Evolutionary conservation across 495 filamentous ascomycete species (phyloP), one percentile per base, ranked within the genome.

Genomic region (Aspergillus cristatus): DNA sequence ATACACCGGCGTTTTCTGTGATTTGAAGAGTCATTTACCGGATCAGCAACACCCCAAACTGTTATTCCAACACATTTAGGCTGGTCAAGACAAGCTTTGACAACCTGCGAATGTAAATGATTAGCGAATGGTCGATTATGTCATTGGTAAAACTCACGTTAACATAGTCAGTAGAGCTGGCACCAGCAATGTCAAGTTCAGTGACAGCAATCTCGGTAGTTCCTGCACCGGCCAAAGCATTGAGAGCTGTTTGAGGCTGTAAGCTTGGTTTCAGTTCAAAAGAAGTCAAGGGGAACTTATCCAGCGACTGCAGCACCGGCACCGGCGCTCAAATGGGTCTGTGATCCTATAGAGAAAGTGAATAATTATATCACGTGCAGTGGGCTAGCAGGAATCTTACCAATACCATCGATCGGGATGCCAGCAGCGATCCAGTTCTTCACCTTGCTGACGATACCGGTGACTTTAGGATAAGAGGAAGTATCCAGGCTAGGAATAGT

Each of bases 321-420:
- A 32, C 35, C 34, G 18, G 35, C 42, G 25, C 47, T 60, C 32
- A 84, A 48, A 50, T 86, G 81, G 31, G 67, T 65, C 53, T 85
- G 80, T 13, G 76, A 76, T 40, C 74, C 74, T 62, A n/a, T n/a
- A n/a, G n/a, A n/a, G n/a, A n/a, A n/a, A n/a, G n/a, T n/a, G n/a
- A n/a, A n/a, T n/a, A n/a, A n/a, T n/a, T n/a, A n/a, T n/a, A n/a
- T n/a, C n/a, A n/a, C n/a, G n/a, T n/a, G n/a, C n/a, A n/a, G n/a
- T n/a, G n/a, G n/a, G n/a, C n/a, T n/a, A n/a, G n/a, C 16, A 0
- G 5, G 26, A 12, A 5, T 28, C 48, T 50, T 51, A 53, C 74
- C 74, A 37, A 86, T 83, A 45, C 82, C 81, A 54, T 86, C 81
- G 54, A 85, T 85, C 33, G 81, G 80, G 22, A 81, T 60, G 42